Base-by-base conservation (phyloP, 805 yeast species). In the Starmerella powellii region DNA sequence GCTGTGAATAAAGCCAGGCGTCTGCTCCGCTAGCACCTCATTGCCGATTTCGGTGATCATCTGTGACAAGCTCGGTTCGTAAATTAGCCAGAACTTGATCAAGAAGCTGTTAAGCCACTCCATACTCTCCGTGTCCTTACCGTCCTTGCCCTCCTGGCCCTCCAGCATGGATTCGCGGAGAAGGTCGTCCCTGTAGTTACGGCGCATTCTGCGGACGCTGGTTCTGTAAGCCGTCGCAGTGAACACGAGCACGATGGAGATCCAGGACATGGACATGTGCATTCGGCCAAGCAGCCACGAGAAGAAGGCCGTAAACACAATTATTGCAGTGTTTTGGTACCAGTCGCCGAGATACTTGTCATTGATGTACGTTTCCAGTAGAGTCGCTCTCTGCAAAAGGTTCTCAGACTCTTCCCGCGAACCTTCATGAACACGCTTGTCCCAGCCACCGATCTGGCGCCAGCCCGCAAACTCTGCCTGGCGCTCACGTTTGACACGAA, bases 401-500 rank as follows among this genome's bases (percentile, higher is more conserved):
- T 86, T 95, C 48, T 73, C 69, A 53, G 84, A 94, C 29, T 79
- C 82, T 11, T 61, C 60, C 16, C 40, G 39, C 13, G 41, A 24
- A 24, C 21, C 24, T 15, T 40, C 37, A 8, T 74, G 61, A 2
- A 72, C 75, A 51, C 83, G 64, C 1, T 65, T 63, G 56, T 78
- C 82, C 80, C 85, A 88, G 16, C 85, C 82, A 8, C 91, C 88
- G 40, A 83, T 86, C 61, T 87, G 95, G 58, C 80, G 83, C 97
- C 97, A 88, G 27, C 97, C 97, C 38, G 83, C 73, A 55, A 73
- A 80, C 2, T 88, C 74, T 23, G 65, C 21, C 82, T 80, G 42
- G 70, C 75, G 38, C n/a, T 18, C 31, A 18, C 73, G 74, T 2
- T 79, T 61, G 30, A 63, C 59, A 20, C 39, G 38, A 10, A 45